A percentile compares a stretch with the other conserved stretches of the same genome.
Conservation (phyloP, 495 filamentous ascomycete species). For the Penicillium nucicola region DNA sequence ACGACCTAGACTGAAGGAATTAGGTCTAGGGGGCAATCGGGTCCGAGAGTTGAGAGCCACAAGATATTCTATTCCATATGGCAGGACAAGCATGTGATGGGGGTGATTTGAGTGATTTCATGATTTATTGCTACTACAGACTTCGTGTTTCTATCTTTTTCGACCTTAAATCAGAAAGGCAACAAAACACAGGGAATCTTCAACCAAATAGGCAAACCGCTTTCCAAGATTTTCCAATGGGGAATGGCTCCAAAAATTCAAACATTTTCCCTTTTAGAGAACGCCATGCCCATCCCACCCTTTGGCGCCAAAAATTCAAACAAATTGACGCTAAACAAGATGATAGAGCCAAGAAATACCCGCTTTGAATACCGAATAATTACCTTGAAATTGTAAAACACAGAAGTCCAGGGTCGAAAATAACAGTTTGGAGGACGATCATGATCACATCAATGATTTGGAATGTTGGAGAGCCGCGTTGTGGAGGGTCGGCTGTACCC, state of each 20-base stretch:
- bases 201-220: background rate
- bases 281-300: background rate
- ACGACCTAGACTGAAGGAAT: constrained; percentile 5
- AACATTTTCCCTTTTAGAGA: background rate
- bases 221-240: background rate
- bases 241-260: background rate
- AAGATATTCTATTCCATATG: constrained; percentile 1
- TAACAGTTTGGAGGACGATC: constrained; percentile 15
- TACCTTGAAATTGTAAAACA: background rate
- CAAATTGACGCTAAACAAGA: background rate
- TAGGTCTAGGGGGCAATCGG: background rate
- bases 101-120: too few relatives aligned
- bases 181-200: background rate
- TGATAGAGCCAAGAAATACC: background rate
- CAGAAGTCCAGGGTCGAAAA: constrained; percentile 2
- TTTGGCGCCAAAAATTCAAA: constrained; percentile 1
- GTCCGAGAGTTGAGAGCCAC: background rate
- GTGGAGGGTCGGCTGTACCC: constrained; percentile 15
- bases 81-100: constrained; percentile 3
- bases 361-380: background rate
- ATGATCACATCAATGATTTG: constrained; percentile 12
- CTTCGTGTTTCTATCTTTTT: too few relatives aligned
- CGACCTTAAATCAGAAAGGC: background rate
- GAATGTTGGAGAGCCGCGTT: constrained; percentile 10
- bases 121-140: background rate